Conservation (phyloP, 2,329 filamentous ascomycete genomes). For the Lachnellula arida region DNA sequence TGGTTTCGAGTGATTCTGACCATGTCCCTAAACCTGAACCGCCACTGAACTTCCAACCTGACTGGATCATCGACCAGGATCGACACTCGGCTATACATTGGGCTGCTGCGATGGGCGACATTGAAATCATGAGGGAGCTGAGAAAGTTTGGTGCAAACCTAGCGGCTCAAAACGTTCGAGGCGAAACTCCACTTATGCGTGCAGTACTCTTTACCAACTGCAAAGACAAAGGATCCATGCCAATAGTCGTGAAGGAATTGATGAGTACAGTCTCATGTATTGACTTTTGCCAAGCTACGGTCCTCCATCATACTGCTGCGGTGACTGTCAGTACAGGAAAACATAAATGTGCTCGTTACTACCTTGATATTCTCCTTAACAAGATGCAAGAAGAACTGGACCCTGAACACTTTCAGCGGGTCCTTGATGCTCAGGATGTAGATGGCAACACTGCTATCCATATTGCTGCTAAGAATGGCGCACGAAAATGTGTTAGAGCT, state of each 20-base stretch:
- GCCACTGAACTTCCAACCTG: constrained; percentile 79
- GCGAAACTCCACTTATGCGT: constrained; percentile 91
- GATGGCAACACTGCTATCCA: constrained; percentile 84
- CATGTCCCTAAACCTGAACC: constrained; percentile 63
- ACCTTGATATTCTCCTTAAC: constrained; percentile 86
- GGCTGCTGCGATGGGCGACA: constrained; percentile 95
- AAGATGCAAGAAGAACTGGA: constrained; percentile 76
- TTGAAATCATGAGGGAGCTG: constrained; percentile 85
- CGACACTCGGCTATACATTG: constrained; percentile 92
- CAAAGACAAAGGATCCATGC: constrained; percentile 88
- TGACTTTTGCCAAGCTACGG: constrained; percentile 77
- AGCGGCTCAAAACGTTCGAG: constrained; percentile 63
- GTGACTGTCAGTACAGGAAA: constrained; percentile 81
- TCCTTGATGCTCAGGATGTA: constrained; percentile 78
- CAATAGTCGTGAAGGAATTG: constrained; percentile 75
- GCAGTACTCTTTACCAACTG: constrained; percentile 96
- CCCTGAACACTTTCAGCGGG: constrained; percentile 67
- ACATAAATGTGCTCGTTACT: constrained; percentile 86
- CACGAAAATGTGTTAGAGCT: constrained; percentile 83
- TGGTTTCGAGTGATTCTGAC: constrained; percentile 72
- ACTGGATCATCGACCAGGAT: constrained; percentile 90
- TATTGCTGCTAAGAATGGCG: constrained; percentile 72
- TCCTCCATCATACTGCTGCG: constrained; percentile 90
- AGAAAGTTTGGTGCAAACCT: constrained; percentile 74
- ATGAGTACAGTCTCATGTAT: constrained; percentile 74